Conservation (phyloP, 306 rosid genomes). For the Vicia faba region DNA sequence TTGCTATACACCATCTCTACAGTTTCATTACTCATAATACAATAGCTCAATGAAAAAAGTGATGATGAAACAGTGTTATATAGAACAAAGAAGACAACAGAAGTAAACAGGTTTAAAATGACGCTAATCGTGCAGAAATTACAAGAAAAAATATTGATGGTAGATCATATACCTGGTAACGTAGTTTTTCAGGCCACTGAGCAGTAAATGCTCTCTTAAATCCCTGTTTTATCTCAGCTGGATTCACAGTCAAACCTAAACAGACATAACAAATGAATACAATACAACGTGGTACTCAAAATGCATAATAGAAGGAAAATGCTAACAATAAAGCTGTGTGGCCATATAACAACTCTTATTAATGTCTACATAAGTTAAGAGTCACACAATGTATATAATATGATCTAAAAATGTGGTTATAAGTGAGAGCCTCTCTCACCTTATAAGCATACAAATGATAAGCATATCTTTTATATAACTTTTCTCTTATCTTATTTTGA, state of each 20-base stretch:
- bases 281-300: no score
- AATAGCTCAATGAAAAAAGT: not conserved
- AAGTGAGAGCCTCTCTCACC: no score
- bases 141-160: slow-evolving; percentile 19
- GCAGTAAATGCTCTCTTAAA: slow-evolving; percentile 83
- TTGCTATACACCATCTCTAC: not conserved
- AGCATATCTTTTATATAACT: not conserved
- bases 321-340: not conserved
- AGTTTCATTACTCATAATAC: not conserved
- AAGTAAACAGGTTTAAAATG: slow-evolving; percentile 4
- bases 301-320: slow-evolving; percentile 21
- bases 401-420: no score
- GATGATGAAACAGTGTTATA: not conserved
- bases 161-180: slow-evolving; percentile 67
- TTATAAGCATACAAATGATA: no score
- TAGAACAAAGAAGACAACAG: not conserved
- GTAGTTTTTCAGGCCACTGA: slow-evolving; percentile 85
- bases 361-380: not conserved
- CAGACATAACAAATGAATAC: slow-evolving; percentile 15
- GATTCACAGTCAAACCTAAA: slow-evolving; percentile 64
- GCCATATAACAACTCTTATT: not conserved
- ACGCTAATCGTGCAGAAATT: slow-evolving; percentile 14
- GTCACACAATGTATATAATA: no score
- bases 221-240: slow-evolving; percentile 82
- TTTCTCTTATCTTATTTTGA: not conserved